phyloP scores from a whole-genome alignment of 1,139 yeast species.

The Geotrichum cucujoidarum region DNA sequence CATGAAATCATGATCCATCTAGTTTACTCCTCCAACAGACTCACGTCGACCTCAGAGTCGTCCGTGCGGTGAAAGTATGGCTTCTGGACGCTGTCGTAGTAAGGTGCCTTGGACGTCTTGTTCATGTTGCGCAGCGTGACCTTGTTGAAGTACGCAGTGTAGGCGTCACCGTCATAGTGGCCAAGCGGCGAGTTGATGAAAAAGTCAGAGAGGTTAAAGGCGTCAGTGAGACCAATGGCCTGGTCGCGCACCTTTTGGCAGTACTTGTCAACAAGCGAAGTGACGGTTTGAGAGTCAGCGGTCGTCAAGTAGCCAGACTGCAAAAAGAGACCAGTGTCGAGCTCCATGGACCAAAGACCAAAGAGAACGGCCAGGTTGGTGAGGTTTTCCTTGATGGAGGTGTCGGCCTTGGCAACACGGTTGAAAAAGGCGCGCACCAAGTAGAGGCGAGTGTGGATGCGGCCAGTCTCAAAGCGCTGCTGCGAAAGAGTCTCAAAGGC shows the following conservation, averaged over 20 bases:
- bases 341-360: conserved; percentile 68
- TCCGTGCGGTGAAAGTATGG: conserved; percentile 38
- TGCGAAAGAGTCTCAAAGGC: conserved; percentile 38
- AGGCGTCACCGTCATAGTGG: conserved; percentile 76
- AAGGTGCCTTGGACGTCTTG: conserved; percentile 35
- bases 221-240: conserved; percentile 76
- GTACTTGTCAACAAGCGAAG: conserved; percentile 36
- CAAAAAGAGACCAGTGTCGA: conserved; percentile 70
- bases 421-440: conserved; percentile 33
- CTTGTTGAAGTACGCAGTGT: conserved; percentile 59
- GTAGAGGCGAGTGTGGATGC: conserved; percentile 34
- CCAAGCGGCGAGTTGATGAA: conserved; percentile 85
- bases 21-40: conserved; percentile 11
- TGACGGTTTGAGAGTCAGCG: conserved; percentile 35
- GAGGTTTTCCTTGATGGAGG: conserved; percentile 39
- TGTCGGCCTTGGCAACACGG: conserved; percentile 27
- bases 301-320: conserved; percentile 52
- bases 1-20: no score
- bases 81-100: conserved; percentile 37
- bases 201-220: conserved; percentile 81
- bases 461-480: conserved; percentile 36
- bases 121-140: conserved; percentile 37
- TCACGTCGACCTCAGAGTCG: conserved; percentile 24
- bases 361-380: conserved; percentile 52
- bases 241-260: conserved; percentile 50